A percentile compares a stretch with the other conserved stretches of the same genome.
Conservation (phyloP, 257 asterid genomes). For the Primulina huaijiensis region DNA sequence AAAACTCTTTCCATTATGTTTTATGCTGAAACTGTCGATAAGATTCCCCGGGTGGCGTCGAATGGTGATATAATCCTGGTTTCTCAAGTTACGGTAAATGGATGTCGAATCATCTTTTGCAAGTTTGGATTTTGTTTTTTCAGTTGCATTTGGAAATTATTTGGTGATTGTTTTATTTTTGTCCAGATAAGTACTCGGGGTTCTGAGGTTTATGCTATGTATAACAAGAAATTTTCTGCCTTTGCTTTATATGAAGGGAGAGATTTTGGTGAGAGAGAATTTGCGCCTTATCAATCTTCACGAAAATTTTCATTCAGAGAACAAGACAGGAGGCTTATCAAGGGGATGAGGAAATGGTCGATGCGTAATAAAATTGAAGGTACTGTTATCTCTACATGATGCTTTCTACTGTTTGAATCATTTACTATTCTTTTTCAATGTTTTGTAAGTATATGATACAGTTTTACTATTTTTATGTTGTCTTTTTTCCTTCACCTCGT, state of each 20-base stretch:
- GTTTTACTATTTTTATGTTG: not conserved
- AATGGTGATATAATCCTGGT: conserved; percentile 60
- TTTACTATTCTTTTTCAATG: not conserved
- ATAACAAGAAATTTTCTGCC: conserved; percentile 60
- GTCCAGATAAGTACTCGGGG: conserved; percentile 55
- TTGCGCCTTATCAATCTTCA: conserved; percentile 62
- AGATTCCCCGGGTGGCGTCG: not conserved
- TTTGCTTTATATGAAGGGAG: conserved; percentile 70
- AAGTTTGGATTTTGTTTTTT: not conserved
- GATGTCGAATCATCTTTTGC: not conserved
- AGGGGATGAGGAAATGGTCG: conserved; percentile 50
- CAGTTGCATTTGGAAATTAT: not conserved
- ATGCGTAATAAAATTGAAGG: conserved; percentile 40
- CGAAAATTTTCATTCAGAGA: conserved; percentile 47
- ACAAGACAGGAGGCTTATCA: conserved; percentile 43
- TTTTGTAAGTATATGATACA: not conserved
- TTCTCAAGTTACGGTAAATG: conserved; percentile 58
- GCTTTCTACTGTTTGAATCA: conserved; percentile 11
- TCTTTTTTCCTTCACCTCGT: not conserved
- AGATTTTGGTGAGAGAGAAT: conserved; percentile 27
- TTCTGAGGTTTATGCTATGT: conserved; percentile 52
- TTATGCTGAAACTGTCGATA: conserved; percentile 33
- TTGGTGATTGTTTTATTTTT: not conserved
- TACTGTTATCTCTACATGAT: conserved; percentile 25
- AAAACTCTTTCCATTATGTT: conserved; percentile 48